A percentile compares a stretch with the other conserved stretches of the same genome.
These are phyloP conservation scores for Eimeria necatrix DNA, from an alignment of 169 alveolate species.

Conservation along the genomic window DNA sequence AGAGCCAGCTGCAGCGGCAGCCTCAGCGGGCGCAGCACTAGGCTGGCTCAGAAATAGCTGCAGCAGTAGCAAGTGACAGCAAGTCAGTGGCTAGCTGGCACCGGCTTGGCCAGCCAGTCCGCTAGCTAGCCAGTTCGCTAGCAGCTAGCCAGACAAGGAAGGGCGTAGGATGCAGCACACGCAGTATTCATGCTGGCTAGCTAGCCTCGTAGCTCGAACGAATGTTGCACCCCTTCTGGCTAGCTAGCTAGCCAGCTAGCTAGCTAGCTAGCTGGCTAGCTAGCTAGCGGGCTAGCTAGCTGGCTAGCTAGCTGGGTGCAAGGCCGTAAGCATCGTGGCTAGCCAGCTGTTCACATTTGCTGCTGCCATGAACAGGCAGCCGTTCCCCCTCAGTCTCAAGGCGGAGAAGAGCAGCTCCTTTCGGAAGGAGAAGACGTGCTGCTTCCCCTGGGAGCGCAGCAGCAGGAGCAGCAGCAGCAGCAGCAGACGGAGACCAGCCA, in stretches of 20 bases:
- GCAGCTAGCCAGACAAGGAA: neutral
- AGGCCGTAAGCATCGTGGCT: neutral
- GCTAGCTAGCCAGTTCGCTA: neutral
- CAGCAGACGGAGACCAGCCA: constrained; percentile 41
- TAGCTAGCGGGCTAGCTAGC: too few relatives aligned
- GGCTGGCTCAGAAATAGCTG: too few relatives aligned
- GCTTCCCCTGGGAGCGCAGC: constrained; percentile 57
- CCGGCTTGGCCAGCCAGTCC: neutral
- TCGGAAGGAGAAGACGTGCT: constrained; percentile 57
- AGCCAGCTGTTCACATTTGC: neutral
- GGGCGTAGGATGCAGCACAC: too few relatives aligned
- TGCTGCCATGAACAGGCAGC: constrained; percentile 34
- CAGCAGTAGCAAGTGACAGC: too few relatives aligned
- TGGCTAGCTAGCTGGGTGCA: neutral
- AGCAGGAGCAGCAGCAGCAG: constrained; percentile 8
- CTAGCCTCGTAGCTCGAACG: too few relatives aligned
- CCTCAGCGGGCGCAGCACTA: too few relatives aligned
- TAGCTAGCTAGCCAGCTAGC: too few relatives aligned
- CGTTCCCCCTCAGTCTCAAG: constrained; percentile 35
- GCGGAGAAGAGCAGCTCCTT: constrained; percentile 69
- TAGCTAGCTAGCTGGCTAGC: too few relatives aligned
- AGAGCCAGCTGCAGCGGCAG: too few relatives aligned
- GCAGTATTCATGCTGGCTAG: too few relatives aligned
- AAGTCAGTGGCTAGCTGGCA: too few relatives aligned
- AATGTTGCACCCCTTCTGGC: too few relatives aligned